Base-by-base conservation (phyloP, 805 yeast genomes). In the Jamesozyma rosinii region DNA sequence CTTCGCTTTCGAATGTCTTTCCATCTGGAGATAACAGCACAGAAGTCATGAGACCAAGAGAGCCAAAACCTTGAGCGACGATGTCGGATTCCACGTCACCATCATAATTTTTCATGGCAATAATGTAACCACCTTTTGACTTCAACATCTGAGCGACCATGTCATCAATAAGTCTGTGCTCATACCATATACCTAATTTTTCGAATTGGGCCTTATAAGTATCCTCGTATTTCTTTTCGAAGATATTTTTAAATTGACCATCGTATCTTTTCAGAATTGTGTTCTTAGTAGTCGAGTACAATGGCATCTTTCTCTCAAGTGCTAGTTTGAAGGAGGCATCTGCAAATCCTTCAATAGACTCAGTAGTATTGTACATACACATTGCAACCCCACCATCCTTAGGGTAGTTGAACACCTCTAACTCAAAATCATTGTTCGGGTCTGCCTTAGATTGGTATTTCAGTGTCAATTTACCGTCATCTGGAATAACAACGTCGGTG, bases 71-170 rank as follows among this genome's bases (percentile, higher is more conserved):
- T 69, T 90, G 97, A 26, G 97, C 97, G 45, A 90, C 96, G 59
- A 90, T 83, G 66, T 90, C 97, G 14, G 94, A 82, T 69, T 88
- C 89, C 44, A 90, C 97, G 64, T 90, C 97, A 66, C 97, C 97
- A 65, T 90, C 97, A 68, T 90, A 90, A 72, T 90, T 90, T 74
- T 90, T 90, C 83, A 90, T 77, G 38, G 97, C 97, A 67, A 90
- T 85, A 57, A 90, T 83, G 65, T 73, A 90, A 5, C 97, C 97
- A 58, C 97, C 97, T 61, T 77, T 79, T 37, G 96, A 86, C 72
- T 90, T 90, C 64, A 90, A 71, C 97, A 90, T 89, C 72, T 90
- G 97, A 19, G 97, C 97, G 40, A 90, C 97, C 97, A 90, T 90
- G 64, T 90, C 97, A 67, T 90, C 97, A 54, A 90, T 90, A 54